Conservation (phyloP, 768 basidiomycete species). For the Phylloporus sp. region DNA sequence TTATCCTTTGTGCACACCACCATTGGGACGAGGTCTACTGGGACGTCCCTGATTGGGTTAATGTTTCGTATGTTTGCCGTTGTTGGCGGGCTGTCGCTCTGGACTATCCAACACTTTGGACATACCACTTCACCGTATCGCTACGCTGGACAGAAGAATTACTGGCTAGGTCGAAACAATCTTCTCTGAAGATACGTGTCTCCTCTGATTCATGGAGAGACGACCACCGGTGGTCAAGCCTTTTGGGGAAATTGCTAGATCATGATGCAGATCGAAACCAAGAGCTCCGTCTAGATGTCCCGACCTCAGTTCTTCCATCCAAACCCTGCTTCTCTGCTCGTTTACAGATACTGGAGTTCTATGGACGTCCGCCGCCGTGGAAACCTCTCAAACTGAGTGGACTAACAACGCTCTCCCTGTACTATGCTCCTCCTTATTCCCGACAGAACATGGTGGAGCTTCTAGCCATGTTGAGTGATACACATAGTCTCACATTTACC, state of each 20-base stretch:
- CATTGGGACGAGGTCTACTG: not conserved
- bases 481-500: constrained; percentile 28
- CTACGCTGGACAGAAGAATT: constrained; percentile 38
- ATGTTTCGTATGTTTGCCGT: not conserved
- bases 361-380: not conserved
- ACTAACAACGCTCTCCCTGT: constrained; percentile 35
- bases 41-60: not conserved
- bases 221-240: not conserved
- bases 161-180: constrained; percentile 41
- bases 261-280: not conserved
- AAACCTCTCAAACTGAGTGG: not conserved
- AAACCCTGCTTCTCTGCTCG: not conserved
- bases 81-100: not conserved
- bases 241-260: not conserved
- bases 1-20: constrained; percentile 1
- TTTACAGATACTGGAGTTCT: not conserved
- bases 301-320: not conserved
- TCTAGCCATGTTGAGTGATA: constrained; percentile 29
- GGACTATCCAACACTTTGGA: constrained; percentile 14
- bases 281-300: not conserved
- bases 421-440: constrained; percentile 7
- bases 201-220: not conserved
- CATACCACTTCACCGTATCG: constrained; percentile 4
- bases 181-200: constrained; percentile 9
- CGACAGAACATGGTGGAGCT: constrained; percentile 29